phyloP scores from a whole-genome alignment of 805 yeast genomes.

The Candida insectalens region DNA sequence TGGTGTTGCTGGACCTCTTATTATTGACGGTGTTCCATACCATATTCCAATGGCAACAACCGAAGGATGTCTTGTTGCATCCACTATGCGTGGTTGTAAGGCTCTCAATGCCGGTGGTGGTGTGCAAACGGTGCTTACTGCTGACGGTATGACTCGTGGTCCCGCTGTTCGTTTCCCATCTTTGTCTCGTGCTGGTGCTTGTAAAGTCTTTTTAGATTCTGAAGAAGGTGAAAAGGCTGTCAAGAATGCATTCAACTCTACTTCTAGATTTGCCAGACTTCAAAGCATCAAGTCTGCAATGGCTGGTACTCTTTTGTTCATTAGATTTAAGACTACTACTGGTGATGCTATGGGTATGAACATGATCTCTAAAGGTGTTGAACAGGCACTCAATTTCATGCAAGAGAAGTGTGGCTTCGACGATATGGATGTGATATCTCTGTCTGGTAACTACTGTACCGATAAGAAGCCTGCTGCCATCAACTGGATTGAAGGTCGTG shows the following conservation, averaged over 20 bases:
- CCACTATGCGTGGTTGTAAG: constrained; percentile 98
- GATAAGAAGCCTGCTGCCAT: constrained; percentile 98
- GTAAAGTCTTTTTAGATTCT: constrained; percentile 91
- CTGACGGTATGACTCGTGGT: constrained; percentile 99
- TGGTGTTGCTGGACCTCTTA: constrained; percentile 95
- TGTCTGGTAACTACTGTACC: constrained; percentile 95
- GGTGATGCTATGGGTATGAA: constrained; percentile 99
- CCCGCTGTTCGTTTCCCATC: constrained; percentile 91
- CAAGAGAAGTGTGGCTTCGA: constrained; percentile 81
- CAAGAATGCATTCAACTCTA: constrained; percentile 88
- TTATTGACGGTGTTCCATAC: constrained; percentile 79
- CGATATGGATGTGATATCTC: constrained; percentile 87
- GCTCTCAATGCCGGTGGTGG: constrained; percentile 98
- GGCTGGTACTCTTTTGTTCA: constrained; percentile 83
- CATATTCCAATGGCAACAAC: constrained; percentile 99
- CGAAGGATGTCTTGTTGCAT: constrained; percentile 97
- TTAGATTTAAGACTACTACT: constrained; percentile 95
- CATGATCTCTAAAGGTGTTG: constrained; percentile 98
- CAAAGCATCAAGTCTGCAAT: constrained; percentile 86
- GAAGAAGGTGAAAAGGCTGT: constrained; percentile 81
- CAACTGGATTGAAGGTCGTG: constrained; percentile 99
- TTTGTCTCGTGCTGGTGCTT: constrained; percentile 82
- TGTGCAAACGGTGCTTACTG: constrained; percentile 80
- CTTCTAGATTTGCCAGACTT: constrained; percentile 94
- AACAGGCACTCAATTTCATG: constrained; percentile 75